Percentiles rank a stretch among this genome's conserved stretches.
Evolutionary conservation across 2,329 filamentous ascomycete species (phyloP).

Genomic region (Stemphylium lycopersici): DNA sequence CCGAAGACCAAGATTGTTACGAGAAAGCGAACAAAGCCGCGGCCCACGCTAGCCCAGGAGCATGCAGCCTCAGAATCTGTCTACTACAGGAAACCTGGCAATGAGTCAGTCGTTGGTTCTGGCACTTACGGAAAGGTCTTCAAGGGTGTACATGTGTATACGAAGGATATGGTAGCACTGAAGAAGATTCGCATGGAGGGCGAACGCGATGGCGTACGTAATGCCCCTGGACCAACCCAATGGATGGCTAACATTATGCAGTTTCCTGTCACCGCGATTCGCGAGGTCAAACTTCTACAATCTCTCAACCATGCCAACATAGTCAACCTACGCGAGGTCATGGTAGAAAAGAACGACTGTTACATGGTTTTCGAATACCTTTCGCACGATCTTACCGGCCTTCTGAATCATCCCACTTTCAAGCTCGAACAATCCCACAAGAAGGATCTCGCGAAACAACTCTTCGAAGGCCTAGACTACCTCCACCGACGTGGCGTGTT

Average conservation of each 20-base stretch:
- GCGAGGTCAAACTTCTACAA: constrained; percentile 91
- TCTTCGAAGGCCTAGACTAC: constrained; percentile 94
- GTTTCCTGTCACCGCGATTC: constrained; percentile 87
- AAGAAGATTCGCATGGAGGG: constrained; percentile 95
- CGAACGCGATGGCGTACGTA: constrained; percentile 74
- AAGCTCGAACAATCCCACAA: constrained; percentile 83
- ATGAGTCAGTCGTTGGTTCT: constrained; percentile 93
- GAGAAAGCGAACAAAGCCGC: constrained; percentile 72
- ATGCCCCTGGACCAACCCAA: not conserved
- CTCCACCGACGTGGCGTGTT: constrained; percentile 91
- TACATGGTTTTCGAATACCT: constrained; percentile 99
- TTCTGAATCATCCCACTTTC: constrained; percentile 94
- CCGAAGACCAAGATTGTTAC: constrained; percentile 64
- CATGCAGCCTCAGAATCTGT: constrained; percentile 83
- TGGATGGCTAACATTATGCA: constrained; percentile 36
- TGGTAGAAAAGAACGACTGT: constrained; percentile 98
- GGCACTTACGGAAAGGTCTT: constrained; percentile 97
- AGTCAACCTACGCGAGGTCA: constrained; percentile 84
- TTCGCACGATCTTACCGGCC: constrained; percentile 91
- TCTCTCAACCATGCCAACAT: constrained; percentile 82
- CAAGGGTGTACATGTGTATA: constrained; percentile 93
- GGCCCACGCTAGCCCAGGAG: constrained; percentile 73
- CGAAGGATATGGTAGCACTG: constrained; percentile 78
- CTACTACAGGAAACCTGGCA: constrained; percentile 94
- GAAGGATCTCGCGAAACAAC: constrained; percentile 89